Evolutionary conservation across 805 yeast genomes (phyloP).

Genomic region (Kuraishia borneana): DNA sequence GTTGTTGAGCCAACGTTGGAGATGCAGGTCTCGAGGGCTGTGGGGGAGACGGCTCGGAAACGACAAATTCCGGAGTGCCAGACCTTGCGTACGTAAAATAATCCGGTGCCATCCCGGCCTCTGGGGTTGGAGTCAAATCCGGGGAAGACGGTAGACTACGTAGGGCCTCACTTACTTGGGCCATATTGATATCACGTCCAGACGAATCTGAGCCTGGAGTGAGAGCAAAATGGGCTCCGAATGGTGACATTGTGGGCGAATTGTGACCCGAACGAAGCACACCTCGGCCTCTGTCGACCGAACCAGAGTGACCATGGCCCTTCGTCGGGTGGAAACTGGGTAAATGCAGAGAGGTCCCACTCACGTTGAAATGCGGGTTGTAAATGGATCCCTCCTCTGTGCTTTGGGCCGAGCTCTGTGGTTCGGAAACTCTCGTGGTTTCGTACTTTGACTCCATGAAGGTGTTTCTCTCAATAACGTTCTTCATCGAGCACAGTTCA

Average conservation of each 20-base stretch:
- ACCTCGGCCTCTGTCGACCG: slow-evolving; percentile 7
- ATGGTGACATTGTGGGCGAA: not conserved
- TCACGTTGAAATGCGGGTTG: not conserved
- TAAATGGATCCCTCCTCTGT: not conserved
- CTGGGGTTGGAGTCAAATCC: slow-evolving; percentile 3
- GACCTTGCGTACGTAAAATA: slow-evolving; percentile 14
- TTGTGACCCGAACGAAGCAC: not conserved
- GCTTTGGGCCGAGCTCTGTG: slow-evolving; percentile 1
- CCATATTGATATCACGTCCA: not conserved
- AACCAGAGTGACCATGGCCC: slow-evolving; percentile 1
- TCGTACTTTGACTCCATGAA: slow-evolving; percentile 13
- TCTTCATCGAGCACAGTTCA: slow-evolving; percentile 36
- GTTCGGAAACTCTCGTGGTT: slow-evolving; percentile 2
- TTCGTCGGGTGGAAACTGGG: slow-evolving; percentile 15
- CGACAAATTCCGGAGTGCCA: not conserved
- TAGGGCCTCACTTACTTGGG: not conserved
- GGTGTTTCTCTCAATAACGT: slow-evolving; percentile 38
- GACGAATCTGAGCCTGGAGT: not conserved
- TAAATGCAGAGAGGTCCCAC: slow-evolving; percentile 11
- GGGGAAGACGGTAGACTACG: not conserved
- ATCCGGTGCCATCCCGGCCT: slow-evolving; percentile 8
- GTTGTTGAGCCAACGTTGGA: slow-evolving; percentile 4
- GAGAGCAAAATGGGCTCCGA: not conserved
- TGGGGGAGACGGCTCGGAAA: slow-evolving; percentile 1
- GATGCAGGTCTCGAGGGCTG: slow-evolving; percentile 2